phyloP scores from a whole-genome alignment of 139 green algal species.

The Deuterostichococcus epilithicus region DNA sequence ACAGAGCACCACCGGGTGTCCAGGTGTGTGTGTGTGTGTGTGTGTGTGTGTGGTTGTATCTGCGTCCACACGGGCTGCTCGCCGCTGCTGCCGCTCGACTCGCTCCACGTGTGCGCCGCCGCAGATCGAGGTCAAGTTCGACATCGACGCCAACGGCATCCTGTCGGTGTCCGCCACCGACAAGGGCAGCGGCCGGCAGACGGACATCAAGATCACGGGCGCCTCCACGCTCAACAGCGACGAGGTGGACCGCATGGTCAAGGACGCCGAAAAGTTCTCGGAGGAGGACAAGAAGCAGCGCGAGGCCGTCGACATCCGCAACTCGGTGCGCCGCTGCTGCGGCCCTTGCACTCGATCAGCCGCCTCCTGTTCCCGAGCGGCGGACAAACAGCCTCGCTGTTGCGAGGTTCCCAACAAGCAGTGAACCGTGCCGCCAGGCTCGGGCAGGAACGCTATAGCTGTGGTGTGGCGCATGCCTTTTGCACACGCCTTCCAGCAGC shows the following conservation, averaged over 20 bases:
- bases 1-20: too few species aligned
- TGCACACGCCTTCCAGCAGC: not conserved
- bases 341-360: not conserved
- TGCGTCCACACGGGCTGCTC: too few species aligned
- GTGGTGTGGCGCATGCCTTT: too few species aligned
- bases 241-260: conserved; percentile 95
- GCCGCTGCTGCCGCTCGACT: too few species aligned
- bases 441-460: too few species aligned
- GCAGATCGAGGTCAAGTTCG: conserved; percentile 95
- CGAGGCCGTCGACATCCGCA: conserved; percentile 93
- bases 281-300: conserved; percentile 89
- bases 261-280: conserved; percentile 89
- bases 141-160: conserved; percentile 99
- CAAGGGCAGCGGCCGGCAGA: conserved; percentile 94
- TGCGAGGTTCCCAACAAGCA: not conserved
- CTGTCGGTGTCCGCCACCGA: conserved; percentile 89
- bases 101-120: not conserved
- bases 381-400: not conserved
- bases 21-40: conserved; percentile 4
- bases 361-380: too few species aligned
- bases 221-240: conserved; percentile 71
- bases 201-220: conserved; percentile 98
- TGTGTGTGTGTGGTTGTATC: not conserved
- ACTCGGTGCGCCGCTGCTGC: conserved; percentile 38
- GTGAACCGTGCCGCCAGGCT: too few species aligned